Conservation (phyloP, 176 grass and related monocot genomes). For the Oryza glumipatula region DNA sequence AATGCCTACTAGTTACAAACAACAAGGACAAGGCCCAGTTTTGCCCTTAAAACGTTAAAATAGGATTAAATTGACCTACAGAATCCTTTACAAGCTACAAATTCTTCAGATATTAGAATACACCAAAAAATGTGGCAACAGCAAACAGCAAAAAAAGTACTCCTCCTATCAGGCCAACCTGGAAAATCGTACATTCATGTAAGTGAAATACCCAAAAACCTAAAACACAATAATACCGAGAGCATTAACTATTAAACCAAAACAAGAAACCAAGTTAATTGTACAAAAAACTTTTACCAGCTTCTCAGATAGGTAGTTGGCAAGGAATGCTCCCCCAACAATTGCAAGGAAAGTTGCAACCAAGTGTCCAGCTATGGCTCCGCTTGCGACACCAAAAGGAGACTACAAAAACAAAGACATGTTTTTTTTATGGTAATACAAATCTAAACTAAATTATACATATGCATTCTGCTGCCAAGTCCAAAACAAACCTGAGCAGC, state of each 20-base stretch:
- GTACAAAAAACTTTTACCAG: constrained; percentile 45
- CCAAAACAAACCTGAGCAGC: constrained; percentile 77
- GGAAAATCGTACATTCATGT: constrained; percentile 21
- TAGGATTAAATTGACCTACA: not conserved
- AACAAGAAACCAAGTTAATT: not conserved
- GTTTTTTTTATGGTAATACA: not conserved
- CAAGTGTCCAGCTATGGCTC: constrained; percentile 88
- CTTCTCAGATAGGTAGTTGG: constrained; percentile 94
- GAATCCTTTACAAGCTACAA: constrained; percentile 15
- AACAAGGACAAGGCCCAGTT: not conserved
- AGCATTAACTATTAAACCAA: constrained; percentile 7
- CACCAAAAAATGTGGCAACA: constrained; percentile 69
- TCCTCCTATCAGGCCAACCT: constrained; percentile 92
- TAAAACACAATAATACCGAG: constrained; percentile 1
- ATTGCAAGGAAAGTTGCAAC: constrained; percentile 82
- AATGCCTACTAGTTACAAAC: constrained; percentile 31
- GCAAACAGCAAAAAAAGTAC: constrained; percentile 86
- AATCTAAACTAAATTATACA: constrained; percentile 32
- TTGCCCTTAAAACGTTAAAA: constrained; percentile 14
- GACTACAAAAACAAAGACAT: constrained; percentile 55
- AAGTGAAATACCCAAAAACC: constrained; percentile 1
- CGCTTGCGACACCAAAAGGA: constrained; percentile 84
- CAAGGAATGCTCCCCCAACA: constrained; percentile 86
- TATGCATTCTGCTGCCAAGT: not conserved
- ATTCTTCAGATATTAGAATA: constrained; percentile 61